A percentile compares a stretch with the other conserved stretches of the same genome.
These are phyloP conservation scores for Neurospora sp. DNA, from an alignment of 495 filamentous ascomycete genomes.

Conservation along the genomic window DNA sequence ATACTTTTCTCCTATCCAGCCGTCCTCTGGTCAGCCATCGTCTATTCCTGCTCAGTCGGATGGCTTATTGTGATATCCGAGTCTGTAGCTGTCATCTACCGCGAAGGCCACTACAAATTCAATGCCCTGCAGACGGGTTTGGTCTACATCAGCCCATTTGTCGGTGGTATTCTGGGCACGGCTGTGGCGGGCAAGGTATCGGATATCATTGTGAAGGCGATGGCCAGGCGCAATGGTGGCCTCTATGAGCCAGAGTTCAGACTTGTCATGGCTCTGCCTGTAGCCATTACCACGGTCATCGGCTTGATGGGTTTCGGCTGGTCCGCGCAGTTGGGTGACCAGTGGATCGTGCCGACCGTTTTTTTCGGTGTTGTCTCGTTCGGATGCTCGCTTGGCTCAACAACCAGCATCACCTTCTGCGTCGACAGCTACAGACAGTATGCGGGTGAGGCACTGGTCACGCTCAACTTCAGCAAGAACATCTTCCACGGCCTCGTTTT, in stretches of 20 bases:
- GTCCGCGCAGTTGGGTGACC: conserved; percentile 63
- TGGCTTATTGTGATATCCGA: conserved; percentile 94
- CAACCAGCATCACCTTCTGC: conserved; percentile 90
- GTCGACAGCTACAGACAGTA: conserved; percentile 93
- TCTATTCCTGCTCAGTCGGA: conserved; percentile 84
- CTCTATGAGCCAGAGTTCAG: conserved; percentile 95
- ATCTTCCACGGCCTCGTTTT: conserved; percentile 84
- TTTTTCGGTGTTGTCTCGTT: conserved; percentile 93
- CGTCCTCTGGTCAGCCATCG: conserved; percentile 79
- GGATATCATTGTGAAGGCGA: conserved; percentile 68
- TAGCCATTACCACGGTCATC: conserved; percentile 67
- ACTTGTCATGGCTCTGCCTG: conserved; percentile 80
- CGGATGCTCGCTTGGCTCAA: conserved; percentile 82
- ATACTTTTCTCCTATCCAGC: conserved; percentile 81
- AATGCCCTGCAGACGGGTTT: conserved; percentile 70
- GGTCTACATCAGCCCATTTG: conserved; percentile 81
- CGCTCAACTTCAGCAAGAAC: conserved; percentile 91
- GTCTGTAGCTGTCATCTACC: conserved; percentile 68
- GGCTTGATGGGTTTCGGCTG: conserved; percentile 93
- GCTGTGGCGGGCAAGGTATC: conserved; percentile 84
- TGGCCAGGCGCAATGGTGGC: conserved; percentile 79
- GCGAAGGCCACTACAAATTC: conserved; percentile 64
- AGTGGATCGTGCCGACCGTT: conserved; percentile 84
- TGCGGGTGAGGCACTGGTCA: conserved; percentile 89
- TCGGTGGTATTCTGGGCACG: conserved; percentile 83